Evolutionary conservation across 148 eudicot genomes (phyloP).

Genomic region (Rhododendron williamsianum): DNA sequence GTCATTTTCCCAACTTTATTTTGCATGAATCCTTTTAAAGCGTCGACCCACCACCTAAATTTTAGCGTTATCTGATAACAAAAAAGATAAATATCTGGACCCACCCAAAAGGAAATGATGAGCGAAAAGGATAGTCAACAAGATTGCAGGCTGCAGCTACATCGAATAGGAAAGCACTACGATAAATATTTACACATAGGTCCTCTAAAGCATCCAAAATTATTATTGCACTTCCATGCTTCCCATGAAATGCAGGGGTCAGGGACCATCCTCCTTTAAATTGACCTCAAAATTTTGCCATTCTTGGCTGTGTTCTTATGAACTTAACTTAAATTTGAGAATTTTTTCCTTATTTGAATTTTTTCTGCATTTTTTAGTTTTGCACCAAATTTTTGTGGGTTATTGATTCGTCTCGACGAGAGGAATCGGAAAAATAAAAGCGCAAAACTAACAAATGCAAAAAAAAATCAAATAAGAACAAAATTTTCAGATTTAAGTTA

Average conservation of each 20-base stretch:
- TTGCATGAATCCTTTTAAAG: neutral
- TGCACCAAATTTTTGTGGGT: too few species aligned
- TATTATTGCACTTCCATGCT: neutral
- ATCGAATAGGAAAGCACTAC: neutral
- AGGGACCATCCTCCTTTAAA: neutral
- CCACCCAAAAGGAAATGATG: neutral
- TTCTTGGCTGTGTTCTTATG: too few species aligned
- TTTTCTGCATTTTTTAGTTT: too few species aligned
- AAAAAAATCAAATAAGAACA: too few species aligned
- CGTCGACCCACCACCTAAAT: neutral
- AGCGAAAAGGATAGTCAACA: neutral
- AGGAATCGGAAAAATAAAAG: too few species aligned
- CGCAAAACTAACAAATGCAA: too few species aligned
- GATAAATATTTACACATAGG: neutral
- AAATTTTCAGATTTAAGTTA: too few species aligned
- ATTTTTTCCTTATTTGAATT: too few species aligned
- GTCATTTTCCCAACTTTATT: neutral
- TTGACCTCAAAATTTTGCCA: neutral
- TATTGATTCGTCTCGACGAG: too few species aligned
- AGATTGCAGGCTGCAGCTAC: neutral
- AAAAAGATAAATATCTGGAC: neutral
- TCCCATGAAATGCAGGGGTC: too few species aligned
- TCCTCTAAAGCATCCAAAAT: too few species aligned
- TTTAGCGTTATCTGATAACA: neutral
- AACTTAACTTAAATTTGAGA: too few species aligned